phyloP scores from a whole-genome alignment of 441 rosid species.

The Bocquillonia castaneifolia region DNA sequence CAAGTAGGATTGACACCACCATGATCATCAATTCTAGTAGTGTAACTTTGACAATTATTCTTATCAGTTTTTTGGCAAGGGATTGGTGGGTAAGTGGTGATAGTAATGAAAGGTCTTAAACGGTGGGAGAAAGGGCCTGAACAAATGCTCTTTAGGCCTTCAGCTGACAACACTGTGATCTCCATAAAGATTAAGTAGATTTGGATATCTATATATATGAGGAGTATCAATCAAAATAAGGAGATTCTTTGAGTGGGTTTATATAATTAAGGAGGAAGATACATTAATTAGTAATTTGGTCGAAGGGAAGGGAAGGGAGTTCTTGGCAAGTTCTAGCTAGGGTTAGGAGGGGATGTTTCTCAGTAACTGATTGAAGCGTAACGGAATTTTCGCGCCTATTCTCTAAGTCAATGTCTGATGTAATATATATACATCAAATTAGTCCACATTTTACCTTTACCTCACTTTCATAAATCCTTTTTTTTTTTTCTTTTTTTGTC shows the following conservation, averaged over 20 bases:
- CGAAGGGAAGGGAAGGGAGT: background rate
- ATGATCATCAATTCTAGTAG: conserved; percentile 38
- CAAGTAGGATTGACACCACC: conserved; percentile 50
- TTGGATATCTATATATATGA: background rate
- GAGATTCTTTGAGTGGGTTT: background rate
- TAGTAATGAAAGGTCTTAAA: conserved; percentile 45
- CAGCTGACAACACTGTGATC: conserved; percentile 51
- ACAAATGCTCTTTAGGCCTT: conserved; percentile 39
- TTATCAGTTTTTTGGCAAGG: background rate
- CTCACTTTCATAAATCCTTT: background rate
- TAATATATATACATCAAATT: background rate
- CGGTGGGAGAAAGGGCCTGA: conserved; percentile 32
- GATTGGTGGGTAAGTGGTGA: conserved; percentile 29
- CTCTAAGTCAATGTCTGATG: background rate
- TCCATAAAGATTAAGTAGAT: conserved; percentile 25
- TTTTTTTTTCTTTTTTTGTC: too few species aligned
- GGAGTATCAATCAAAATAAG: background rate
- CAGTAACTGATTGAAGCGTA: background rate
- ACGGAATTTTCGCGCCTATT: background rate
- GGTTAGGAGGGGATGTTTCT: conserved; percentile 13
- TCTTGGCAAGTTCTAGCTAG: conserved; percentile 17
- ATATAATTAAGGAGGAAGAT: background rate
- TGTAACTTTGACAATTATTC: conserved; percentile 18
- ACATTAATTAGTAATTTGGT: too few species aligned
- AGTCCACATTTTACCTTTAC: background rate